Percentiles rank a stretch among this genome's conserved stretches.
phyloP scores from a whole-genome alignment of 2,329 filamentous ascomycete species.

The Ambrosiella xylebori region DNA sequence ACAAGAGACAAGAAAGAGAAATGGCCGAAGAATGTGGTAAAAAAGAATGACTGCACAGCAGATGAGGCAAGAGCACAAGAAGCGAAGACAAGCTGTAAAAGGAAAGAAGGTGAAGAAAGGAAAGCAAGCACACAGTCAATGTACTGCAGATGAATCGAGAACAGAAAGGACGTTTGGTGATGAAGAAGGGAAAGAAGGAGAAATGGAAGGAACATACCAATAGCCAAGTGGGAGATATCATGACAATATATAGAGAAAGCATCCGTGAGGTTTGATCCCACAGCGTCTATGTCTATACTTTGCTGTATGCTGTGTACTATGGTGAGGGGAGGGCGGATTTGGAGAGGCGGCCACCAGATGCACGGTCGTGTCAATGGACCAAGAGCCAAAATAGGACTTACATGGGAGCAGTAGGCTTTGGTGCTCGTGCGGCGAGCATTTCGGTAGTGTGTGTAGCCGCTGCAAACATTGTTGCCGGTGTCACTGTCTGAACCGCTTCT shows the following conservation, averaged over 20 bases:
- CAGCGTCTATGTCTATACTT: neutral
- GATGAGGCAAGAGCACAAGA: slow-evolving; percentile 3
- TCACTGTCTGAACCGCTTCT: neutral
- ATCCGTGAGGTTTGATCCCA: neutral
- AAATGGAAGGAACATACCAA: slow-evolving; percentile 7
- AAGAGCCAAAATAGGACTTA: slow-evolving; percentile 3
- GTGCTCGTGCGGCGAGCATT: slow-evolving; percentile 1
- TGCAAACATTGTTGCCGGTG: neutral
- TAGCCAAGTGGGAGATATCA: neutral
- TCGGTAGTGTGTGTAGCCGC: neutral
- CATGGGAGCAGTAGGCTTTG: slow-evolving; percentile 1
- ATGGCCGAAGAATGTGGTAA: neutral
- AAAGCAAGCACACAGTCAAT: slow-evolving; percentile 13
- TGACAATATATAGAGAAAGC: slow-evolving; percentile 4
- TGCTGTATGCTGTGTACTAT: neutral
- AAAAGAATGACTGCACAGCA: slow-evolving; percentile 12
- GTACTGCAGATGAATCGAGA: slow-evolving; percentile 12
- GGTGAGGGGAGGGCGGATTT: neutral
- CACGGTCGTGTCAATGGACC: neutral
- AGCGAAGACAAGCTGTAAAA: slow-evolving; percentile 4
- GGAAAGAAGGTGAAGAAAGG: slow-evolving; percentile 1
- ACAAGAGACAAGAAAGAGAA: neutral
- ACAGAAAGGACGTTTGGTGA: slow-evolving; percentile 13
- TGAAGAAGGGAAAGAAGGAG: slow-evolving; percentile 7
- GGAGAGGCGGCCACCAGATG: neutral